phyloP scores from a whole-genome alignment of 1,139 yeast genomes.

The Saccharomyces hybrid region DNA sequence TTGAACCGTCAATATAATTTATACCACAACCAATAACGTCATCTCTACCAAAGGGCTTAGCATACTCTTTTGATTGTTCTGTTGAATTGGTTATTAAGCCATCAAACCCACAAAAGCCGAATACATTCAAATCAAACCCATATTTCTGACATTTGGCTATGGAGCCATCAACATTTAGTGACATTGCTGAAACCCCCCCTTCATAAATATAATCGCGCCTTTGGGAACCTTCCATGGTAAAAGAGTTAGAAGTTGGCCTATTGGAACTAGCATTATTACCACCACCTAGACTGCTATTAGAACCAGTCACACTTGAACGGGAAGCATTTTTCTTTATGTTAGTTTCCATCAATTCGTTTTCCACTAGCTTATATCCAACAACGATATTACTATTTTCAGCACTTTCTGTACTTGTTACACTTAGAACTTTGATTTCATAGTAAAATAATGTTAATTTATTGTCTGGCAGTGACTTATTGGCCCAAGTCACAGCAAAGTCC shows the following conservation, averaged over 20 bases:
- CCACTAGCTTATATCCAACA: conserved; percentile 35
- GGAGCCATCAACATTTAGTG: neutral
- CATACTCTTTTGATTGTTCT: conserved; percentile 33
- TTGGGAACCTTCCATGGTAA: conserved; percentile 1
- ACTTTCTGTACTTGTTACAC: conserved; percentile 33
- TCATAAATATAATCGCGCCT: neutral
- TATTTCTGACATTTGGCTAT: conserved; percentile 4
- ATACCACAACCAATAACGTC: conserved; percentile 84
- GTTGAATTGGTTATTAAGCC: conserved; percentile 42
- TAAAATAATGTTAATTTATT: conserved; percentile 46
- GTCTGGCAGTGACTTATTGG: conserved; percentile 39
- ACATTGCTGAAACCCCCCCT: neutral
- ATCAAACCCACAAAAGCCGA: conserved; percentile 44
- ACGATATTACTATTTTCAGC: conserved; percentile 37
- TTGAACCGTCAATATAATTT: conserved; percentile 53
- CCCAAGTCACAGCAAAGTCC: conserved; percentile 36
- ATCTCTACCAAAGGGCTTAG: conserved; percentile 43
- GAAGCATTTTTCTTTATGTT: conserved; percentile 29
- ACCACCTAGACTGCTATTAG: neutral
- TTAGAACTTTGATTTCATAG: conserved; percentile 43
- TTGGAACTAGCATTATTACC: neutral
- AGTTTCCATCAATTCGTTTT: conserved; percentile 7
- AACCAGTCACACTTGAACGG: neutral
- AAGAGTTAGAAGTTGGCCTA: neutral
- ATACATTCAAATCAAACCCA: conserved; percentile 35